These are phyloP conservation scores for Vaccinium vitisidaea DNA, from an alignment of 148 eudicot genomes.

Conservation along the genomic window DNA sequence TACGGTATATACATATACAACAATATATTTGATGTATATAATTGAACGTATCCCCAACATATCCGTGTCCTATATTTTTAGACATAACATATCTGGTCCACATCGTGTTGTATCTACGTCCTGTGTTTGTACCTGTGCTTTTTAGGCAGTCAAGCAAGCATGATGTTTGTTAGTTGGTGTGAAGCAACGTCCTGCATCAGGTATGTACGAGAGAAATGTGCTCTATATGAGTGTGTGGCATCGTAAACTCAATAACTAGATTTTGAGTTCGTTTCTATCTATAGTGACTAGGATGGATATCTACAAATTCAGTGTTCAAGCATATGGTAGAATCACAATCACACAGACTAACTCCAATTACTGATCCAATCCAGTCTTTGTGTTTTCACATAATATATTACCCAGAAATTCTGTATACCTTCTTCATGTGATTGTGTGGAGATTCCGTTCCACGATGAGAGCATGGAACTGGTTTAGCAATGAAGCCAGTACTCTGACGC, in stretches of 20 bases:
- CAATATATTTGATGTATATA: no score
- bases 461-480: slow-evolving; percentile 13
- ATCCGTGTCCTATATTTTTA: not conserved
- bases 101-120: not conserved
- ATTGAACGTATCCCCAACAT: not conserved
- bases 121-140: not conserved
- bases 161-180: not conserved
- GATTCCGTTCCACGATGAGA: slow-evolving; percentile 12
- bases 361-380: not conserved
- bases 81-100: not conserved
- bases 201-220: not conserved
- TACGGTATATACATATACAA: not conserved
- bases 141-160: not conserved
- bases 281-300: not conserved
- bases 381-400: not conserved
- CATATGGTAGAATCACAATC: slow-evolving; percentile 1
- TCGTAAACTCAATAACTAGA: not conserved
- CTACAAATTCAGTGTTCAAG: not conserved
- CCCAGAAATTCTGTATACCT: slow-evolving; percentile 16
- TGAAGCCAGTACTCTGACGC: slow-evolving; percentile 15
- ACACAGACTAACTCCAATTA: not conserved
- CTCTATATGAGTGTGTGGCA: not conserved
- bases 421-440: slow-evolving; percentile 22
- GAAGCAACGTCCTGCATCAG: not conserved
- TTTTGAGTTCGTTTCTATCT: not conserved